Evolutionary conservation across 495 filamentous ascomycete species (phyloP), one percentile per base, ranked within the genome.

Genomic region (Aspergillus panamensis): DNA sequence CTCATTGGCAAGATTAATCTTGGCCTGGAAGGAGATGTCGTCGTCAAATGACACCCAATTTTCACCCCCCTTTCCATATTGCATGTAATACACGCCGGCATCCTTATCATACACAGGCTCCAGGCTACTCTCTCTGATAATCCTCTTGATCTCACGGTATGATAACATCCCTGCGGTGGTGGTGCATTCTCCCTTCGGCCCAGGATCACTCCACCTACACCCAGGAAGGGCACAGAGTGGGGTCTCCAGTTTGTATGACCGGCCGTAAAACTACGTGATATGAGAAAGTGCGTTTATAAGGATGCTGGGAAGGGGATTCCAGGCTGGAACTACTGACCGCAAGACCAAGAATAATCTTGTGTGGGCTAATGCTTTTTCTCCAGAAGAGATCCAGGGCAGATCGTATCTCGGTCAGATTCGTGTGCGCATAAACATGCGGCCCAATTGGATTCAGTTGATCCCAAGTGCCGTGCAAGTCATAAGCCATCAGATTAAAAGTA

Each of bases 251-350:
- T 59, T 63, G 53, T 68, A 76, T 7, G 51, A 55, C 1, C 82
- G 69, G 0, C 82, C 81, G 57, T 85, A 85, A 60, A 81, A 84
- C 47, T 49, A 20, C n/a, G n/a, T n/a, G n/a, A n/a, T n/a, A n/a
- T n/a, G n/a, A 20, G 13, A 21, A 7, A 31, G 10, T 16, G 12
- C 8, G 17, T 19, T n/a, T n/a, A n/a, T n/a, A n/a, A n/a, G n/a
- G n/a, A n/a, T n/a, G n/a, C n/a, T n/a, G n/a, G n/a, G n/a, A n/a
- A n/a, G n/a, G n/a, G n/a, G n/a, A n/a, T n/a, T n/a, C n/a, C n/a
- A n/a, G n/a, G n/a, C n/a, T n/a, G n/a, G n/a, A n/a, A n/a, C n/a
- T 10, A 21, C 43, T 9, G 8, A 49, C 47, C 6, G 74, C 82
- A 0, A 81, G 29, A 0, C 82, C 81, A 6, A 84, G 44, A 53